Evolutionary conservation across 1,284 basidiomycete species (phyloP).

Genomic region (Cutaneotrichosporon arboriforme): DNA sequence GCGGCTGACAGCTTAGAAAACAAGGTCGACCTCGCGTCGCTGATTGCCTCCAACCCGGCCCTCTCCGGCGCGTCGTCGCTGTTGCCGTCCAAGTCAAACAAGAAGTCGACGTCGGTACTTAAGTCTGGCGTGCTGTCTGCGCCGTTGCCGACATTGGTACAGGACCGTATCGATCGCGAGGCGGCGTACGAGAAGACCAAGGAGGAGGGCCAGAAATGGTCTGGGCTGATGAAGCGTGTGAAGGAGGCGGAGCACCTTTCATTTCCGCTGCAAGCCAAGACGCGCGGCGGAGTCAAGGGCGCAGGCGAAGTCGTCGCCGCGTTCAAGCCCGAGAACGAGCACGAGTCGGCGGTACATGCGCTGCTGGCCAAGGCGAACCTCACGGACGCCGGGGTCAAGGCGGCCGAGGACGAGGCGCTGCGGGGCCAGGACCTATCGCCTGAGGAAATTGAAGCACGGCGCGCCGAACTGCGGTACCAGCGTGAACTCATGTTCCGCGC

Average conservation of each 20-base stretch:
- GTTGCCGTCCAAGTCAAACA: conserved; percentile 30
- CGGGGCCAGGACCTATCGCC: conserved; percentile 63
- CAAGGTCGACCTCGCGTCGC: conserved; percentile 50
- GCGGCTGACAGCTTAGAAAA: conserved; percentile 27
- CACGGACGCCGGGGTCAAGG: conserved; percentile 67
- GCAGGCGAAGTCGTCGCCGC: conserved; percentile 41
- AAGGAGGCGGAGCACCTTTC: conserved; percentile 87
- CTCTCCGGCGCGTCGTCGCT: conserved; percentile 55
- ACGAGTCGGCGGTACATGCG: conserved; percentile 71
- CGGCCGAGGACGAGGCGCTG: conserved; percentile 74
- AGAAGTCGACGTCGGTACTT: conserved; percentile 55
- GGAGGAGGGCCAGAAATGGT: conserved; percentile 90
- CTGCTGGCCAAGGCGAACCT: conserved; percentile 72
- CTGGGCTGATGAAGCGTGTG: conserved; percentile 79
- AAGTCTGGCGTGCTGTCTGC: conserved; percentile 66
- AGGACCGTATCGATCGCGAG: conserved; percentile 85
- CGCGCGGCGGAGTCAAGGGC: conserved; percentile 43
- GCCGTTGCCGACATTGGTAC: conserved; percentile 76
- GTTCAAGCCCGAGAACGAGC: conserved; percentile 73
- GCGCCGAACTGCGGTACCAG: conserved; percentile 76
- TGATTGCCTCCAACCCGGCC: conserved; percentile 55
- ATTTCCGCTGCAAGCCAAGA: conserved; percentile 82
- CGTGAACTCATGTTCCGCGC: conserved; percentile 92
- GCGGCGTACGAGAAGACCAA: conserved; percentile 93
- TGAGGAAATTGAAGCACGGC: conserved; percentile 75